Percentiles rank a stretch among this genome's conserved stretches.
phyloP scores from a whole-genome alignment of 169 alveolate species.

The Toxoplasma gondii region DNA sequence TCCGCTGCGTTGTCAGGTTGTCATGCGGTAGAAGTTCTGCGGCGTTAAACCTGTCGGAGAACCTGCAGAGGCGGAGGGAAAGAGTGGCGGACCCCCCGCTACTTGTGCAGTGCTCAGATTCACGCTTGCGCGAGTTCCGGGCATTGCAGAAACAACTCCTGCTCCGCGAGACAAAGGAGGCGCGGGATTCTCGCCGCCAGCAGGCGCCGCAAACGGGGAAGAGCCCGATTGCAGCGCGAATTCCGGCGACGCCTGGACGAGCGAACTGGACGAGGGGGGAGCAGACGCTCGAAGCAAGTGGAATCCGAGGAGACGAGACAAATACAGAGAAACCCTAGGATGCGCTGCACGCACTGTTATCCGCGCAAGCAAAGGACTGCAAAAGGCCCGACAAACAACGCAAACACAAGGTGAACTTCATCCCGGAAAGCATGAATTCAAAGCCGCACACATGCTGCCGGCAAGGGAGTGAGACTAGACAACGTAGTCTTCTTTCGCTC shows the following conservation, averaged over 20 bases:
- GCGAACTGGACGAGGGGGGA: background rate
- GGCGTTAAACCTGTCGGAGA: background rate
- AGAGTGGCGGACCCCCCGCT: background rate
- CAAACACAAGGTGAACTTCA: background rate
- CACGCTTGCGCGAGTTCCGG: background rate
- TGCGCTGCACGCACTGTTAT: slow-evolving; percentile 17
- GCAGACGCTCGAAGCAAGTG: background rate
- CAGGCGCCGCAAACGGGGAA: background rate
- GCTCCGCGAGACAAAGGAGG: background rate
- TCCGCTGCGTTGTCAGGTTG: no score
- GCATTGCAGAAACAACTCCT: background rate
- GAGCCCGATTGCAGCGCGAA: background rate
- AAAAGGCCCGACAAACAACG: background rate
- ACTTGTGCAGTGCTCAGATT: background rate
- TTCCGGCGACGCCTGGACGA: background rate
- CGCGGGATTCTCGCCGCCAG: background rate
- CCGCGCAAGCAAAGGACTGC: slow-evolving; percentile 9
- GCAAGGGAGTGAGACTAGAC: no score
- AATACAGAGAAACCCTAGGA: background rate
- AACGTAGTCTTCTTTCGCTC: no score
- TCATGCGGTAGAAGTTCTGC: background rate
- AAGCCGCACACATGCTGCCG: no score
- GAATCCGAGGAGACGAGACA: background rate
- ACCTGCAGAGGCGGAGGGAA: background rate
- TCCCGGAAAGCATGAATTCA: no score